Evolutionary conservation across 495 filamentous ascomycete species (phyloP).

Genomic region (Durotheca rogersii): DNA sequence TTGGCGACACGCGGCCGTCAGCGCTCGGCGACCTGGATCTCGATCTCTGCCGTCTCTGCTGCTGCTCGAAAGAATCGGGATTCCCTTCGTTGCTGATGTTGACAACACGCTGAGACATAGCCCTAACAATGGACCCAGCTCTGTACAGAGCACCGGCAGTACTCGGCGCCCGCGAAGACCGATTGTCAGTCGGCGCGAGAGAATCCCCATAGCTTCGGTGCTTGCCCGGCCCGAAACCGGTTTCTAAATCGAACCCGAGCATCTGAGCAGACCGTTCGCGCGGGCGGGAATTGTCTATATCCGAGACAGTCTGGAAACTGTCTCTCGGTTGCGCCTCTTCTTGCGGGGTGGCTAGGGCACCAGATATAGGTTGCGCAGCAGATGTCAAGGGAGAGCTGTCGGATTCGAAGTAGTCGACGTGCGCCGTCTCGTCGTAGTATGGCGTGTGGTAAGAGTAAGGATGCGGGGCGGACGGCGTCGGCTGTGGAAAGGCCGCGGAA

Average conservation of each 20-base stretch:
- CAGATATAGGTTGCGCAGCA: constrained; percentile 65
- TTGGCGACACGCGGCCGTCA: constrained; percentile 37
- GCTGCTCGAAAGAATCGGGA: constrained; percentile 70
- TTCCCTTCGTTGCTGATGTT: constrained; percentile 79
- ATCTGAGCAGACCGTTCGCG: constrained; percentile 45
- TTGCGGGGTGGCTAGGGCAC: constrained; percentile 50
- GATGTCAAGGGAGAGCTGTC: constrained; percentile 68
- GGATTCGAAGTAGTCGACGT: constrained; percentile 64
- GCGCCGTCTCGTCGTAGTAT: constrained; percentile 54
- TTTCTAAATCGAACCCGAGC: constrained; percentile 56
- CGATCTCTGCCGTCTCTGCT: constrained; percentile 59
- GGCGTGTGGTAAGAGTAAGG: constrained; percentile 42
- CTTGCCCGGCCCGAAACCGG: constrained; percentile 42
- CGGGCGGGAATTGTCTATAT: constrained; percentile 46
- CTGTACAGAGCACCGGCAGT: constrained; percentile 67
- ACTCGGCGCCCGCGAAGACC: constrained; percentile 57
- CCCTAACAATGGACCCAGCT: constrained; percentile 89
- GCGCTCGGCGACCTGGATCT: constrained; percentile 50
- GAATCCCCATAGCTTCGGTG: constrained; percentile 51
- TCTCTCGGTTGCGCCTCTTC: constrained; percentile 60
- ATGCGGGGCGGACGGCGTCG: constrained; percentile 37
- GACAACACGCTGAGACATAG: constrained; percentile 96
- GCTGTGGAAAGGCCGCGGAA: constrained; percentile 14
- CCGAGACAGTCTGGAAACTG: constrained; percentile 61
- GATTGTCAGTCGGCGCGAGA: constrained; percentile 45